Conservation (phyloP, 2,329 filamentous ascomycete genomes). For the Beauveria sp. region DNA sequence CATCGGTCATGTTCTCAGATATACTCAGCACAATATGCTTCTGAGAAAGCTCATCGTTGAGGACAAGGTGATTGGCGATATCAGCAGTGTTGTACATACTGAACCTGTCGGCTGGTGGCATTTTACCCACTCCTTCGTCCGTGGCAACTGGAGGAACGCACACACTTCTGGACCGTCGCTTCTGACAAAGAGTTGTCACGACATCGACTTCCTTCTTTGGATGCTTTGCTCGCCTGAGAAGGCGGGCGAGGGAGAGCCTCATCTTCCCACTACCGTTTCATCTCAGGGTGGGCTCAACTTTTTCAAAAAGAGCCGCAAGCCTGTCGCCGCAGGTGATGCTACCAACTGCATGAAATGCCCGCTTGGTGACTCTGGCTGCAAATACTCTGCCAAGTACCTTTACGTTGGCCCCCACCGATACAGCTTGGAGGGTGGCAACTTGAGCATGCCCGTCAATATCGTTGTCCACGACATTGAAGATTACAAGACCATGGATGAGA, state of each 20-base stretch:
- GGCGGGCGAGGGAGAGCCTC: constrained; percentile 42
- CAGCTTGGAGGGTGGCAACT: constrained; percentile 58
- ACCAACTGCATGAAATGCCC: constrained; percentile 81
- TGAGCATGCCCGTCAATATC: constrained; percentile 76
- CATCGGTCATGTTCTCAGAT: constrained; percentile 88
- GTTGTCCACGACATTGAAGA: constrained; percentile 92
- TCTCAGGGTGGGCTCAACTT: constrained; percentile 72
- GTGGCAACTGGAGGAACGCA: constrained; percentile 88
- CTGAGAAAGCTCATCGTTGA: constrained; percentile 70
- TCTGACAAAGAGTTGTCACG: constrained; percentile 92
- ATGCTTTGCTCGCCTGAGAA: constrained; percentile 65
- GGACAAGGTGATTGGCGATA: constrained; percentile 71
- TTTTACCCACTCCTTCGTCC: constrained; percentile 83
- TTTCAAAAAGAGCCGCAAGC: constrained; percentile 72
- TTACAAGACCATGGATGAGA: constrained; percentile 40
- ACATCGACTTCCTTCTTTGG: constrained; percentile 91
- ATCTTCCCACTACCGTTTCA: constrained; percentile 68
- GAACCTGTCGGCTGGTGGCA: constrained; percentile 98
- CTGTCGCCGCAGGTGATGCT: constrained; percentile 60
- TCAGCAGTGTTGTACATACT: constrained; percentile 81
- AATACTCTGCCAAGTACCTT: constrained; percentile 78
- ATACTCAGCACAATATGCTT: constrained; percentile 86
- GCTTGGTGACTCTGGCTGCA: constrained; percentile 61
- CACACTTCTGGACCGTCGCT: constrained; percentile 71
- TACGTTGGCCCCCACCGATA: constrained; percentile 61